phyloP scores from a whole-genome alignment of 768 basidiomycete species.

The Rubroboletus satanas region DNA sequence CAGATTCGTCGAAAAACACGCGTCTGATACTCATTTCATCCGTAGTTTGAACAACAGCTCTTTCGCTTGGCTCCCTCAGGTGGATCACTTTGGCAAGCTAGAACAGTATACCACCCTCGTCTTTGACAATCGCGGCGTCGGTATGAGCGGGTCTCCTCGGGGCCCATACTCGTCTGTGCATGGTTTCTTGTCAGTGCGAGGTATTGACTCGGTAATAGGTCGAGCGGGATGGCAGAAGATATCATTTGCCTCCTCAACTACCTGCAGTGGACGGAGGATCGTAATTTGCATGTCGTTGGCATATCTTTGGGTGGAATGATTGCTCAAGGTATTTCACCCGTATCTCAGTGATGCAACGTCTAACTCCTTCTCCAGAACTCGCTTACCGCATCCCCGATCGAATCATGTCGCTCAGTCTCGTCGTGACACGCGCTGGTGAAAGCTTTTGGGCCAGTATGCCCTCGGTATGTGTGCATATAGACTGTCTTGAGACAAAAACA shows the following conservation, averaged over 20 bases:
- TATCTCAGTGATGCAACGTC: neutral
- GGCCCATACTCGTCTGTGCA: constrained; percentile 72
- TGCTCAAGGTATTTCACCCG: constrained; percentile 51
- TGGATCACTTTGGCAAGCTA: constrained; percentile 55
- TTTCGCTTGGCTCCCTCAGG: constrained; percentile 63
- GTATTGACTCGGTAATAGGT: constrained; percentile 37
- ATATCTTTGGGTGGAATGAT: constrained; percentile 84
- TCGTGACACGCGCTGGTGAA: constrained; percentile 70
- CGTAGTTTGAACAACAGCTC: constrained; percentile 56
- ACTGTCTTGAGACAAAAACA: neutral
- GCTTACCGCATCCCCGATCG: constrained; percentile 62
- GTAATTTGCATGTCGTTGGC: constrained; percentile 67
- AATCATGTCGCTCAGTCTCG: constrained; percentile 60
- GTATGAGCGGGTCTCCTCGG: constrained; percentile 63
- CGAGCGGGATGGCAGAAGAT: constrained; percentile 77
- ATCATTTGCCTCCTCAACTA: constrained; percentile 61
- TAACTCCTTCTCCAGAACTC: constrained; percentile 46
- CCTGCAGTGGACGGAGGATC: constrained; percentile 63
- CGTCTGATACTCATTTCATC: constrained; percentile 3
- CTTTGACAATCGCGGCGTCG: constrained; percentile 84
- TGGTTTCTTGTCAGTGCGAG: neutral
- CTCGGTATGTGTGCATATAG: constrained; percentile 42
- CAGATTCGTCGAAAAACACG: neutral
- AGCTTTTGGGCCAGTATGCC: constrained; percentile 55
- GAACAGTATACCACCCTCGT: constrained; percentile 60